Conservation (phyloP, 2,329 filamentous ascomycete genomes). For the Nothopassalora personata region DNA sequence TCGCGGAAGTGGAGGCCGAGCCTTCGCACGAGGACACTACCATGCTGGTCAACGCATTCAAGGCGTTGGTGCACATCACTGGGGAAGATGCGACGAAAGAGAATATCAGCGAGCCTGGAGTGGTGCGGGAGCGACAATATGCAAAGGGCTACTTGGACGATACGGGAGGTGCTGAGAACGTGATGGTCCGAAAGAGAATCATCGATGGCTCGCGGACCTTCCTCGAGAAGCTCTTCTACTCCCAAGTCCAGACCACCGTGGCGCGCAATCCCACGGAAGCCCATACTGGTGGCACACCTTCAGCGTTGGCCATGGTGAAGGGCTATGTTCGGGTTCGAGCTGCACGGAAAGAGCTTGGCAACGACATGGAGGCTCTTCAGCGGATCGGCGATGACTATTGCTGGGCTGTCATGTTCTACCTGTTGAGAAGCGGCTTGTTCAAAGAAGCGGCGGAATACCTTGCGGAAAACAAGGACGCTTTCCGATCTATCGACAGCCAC, state of each 20-base stretch:
- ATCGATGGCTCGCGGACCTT: constrained; percentile 72
- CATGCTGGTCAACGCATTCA: constrained; percentile 74
- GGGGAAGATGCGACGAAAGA: constrained; percentile 62
- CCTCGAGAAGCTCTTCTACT: constrained; percentile 75
- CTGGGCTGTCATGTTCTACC: constrained; percentile 91
- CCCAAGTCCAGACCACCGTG: constrained; percentile 70
- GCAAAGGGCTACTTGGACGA: constrained; percentile 72
- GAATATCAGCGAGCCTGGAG: constrained; percentile 55
- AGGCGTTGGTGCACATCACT: constrained; percentile 72
- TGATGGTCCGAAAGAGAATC: constrained; percentile 70
- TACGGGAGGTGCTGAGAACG: constrained; percentile 54
- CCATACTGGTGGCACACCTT: constrained; percentile 81
- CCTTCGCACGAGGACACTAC: constrained; percentile 58
- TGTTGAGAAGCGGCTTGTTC: constrained; percentile 78
- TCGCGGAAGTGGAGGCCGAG: constrained; percentile 67
- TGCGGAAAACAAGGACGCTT: constrained; percentile 68
- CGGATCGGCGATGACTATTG: constrained; percentile 71
- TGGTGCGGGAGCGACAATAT: constrained; percentile 70
- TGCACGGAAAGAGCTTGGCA: constrained; percentile 74
- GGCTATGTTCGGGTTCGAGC: constrained; percentile 82
- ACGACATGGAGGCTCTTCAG: constrained; percentile 67
- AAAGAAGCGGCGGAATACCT: constrained; percentile 84
- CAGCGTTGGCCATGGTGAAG: constrained; percentile 82
- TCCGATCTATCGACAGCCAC: constrained; percentile 83
- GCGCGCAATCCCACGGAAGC: constrained; percentile 82